Base-by-base conservation (phyloP, 306 rosid species). In the Casuarina equisetifolia region DNA sequence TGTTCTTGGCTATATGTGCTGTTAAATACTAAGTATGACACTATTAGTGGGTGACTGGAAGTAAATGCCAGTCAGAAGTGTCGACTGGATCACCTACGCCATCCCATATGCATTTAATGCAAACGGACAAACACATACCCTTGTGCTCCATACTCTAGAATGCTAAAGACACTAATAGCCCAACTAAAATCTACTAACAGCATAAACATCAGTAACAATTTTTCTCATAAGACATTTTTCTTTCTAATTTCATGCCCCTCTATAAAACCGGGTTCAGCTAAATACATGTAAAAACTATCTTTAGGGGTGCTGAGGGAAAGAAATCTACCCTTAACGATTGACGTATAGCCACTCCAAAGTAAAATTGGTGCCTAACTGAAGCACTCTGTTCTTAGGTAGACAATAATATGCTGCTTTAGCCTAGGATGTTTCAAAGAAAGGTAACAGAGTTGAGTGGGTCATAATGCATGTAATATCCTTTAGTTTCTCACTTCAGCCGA, bases 31-130 rank as follows among this genome's bases (percentile, higher is more conserved):
- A 75, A 66, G 72, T 17, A 80, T 61, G 72, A 70, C 69, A 17
- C 55, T 3, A 52, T 52, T 68, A 62, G 88, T 81, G 20, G 89
- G 74, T 79, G 82, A 84, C 69, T 39, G 11, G 79, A 61, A 80
- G 76, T 85, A 79, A 85, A 83, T 85, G 84, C 84, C 62, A 2
- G 70, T 75, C 78, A 77, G 72, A 72, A 62, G 75, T 67, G 59
- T 55, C 74, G 59, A 61, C 75, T 68, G 79, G 73, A 73, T 66
- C 80, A 62, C 79, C 81, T 45, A 74, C 48, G 52, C 71, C 45
- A 52, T 76, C 69, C 77, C 51, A 59, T 4, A 8, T 16, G 71
- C 84, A 82, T 64, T 79, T 7, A 85, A 79, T 79, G 83, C 82
- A 81, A 20, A 48, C 15, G 38, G 11, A 19, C 63, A 72, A 11